A percentile compares a stretch with the other conserved stretches of the same genome.
phyloP scores from a whole-genome alignment of 208 protist species.

The Leishmania aethiopica region DNA sequence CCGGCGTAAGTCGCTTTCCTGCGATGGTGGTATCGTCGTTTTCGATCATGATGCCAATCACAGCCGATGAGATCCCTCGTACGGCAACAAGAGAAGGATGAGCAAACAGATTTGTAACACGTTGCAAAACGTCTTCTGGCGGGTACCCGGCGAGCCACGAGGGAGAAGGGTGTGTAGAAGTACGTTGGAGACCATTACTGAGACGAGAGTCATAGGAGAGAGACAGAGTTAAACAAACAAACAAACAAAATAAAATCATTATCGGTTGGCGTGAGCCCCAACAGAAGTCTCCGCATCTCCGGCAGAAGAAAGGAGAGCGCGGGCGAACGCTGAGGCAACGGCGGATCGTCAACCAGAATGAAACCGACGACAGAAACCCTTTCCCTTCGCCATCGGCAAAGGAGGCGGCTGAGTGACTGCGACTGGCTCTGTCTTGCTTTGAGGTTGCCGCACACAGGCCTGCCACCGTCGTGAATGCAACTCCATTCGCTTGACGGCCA shows the following conservation, averaged over 20 bases:
- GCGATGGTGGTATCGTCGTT: constrained; percentile 7
- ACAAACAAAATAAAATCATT: neutral
- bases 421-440: neutral
- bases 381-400: neutral
- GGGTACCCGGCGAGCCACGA: neutral
- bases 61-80: neutral
- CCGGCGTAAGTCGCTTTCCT: constrained; percentile 43
- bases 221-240: neutral
- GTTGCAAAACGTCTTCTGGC: neutral
- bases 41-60: constrained; percentile 11
- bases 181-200: neutral
- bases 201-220: neutral
- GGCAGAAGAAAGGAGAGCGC: neutral
- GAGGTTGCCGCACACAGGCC: neutral
- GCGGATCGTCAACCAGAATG: neutral
- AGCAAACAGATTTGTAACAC: neutral
- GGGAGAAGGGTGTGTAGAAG: neutral
- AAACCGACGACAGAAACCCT: neutral
- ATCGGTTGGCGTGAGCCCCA: neutral
- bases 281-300: neutral
- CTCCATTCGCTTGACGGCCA: neutral
- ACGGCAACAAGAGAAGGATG: neutral
- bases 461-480: neutral
- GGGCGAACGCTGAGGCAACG: neutral
- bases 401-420: neutral